A percentile compares a stretch with the other conserved stretches of the same genome.
phyloP scores from a whole-genome alignment of 257 asterid species.

The Nicotiana paniculata region DNA sequence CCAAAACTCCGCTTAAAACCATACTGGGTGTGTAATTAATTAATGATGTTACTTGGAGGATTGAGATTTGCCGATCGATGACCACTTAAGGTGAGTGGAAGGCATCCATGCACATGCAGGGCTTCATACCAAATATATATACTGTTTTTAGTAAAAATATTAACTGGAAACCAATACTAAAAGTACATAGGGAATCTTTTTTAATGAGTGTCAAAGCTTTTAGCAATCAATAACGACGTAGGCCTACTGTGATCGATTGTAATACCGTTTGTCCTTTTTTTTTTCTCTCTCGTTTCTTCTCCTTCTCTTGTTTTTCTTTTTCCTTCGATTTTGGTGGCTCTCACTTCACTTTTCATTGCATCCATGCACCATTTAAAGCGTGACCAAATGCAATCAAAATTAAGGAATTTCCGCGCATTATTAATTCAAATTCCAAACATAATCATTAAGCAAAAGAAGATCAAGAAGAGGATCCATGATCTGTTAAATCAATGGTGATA shows the following conservation, averaged over 20 bases:
- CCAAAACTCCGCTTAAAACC: fast-evolving
- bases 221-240: not conserved
- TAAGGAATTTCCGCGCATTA: not conserved
- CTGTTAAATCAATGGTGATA: not conserved
- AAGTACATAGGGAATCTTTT: not conserved
- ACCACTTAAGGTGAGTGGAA: not conserved
- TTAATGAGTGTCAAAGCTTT: not conserved
- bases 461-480: not conserved
- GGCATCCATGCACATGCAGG: not conserved
- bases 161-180: not conserved
- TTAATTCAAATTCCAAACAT: not conserved
- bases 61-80: not conserved
- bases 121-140: not conserved
- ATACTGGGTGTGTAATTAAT: too few relatives aligned
- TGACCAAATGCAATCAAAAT: not conserved
- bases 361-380: not conserved
- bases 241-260: not conserved
- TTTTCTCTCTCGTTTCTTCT: not conserved
- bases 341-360: not conserved
- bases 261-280: not conserved
- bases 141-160: not conserved
- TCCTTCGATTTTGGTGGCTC: not conserved
- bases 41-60: not conserved
- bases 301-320: not conserved
- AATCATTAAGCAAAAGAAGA: not conserved